phyloP scores from a whole-genome alignment of 495 filamentous ascomycete genomes.

The Annulohypoxylon maeteangense region DNA sequence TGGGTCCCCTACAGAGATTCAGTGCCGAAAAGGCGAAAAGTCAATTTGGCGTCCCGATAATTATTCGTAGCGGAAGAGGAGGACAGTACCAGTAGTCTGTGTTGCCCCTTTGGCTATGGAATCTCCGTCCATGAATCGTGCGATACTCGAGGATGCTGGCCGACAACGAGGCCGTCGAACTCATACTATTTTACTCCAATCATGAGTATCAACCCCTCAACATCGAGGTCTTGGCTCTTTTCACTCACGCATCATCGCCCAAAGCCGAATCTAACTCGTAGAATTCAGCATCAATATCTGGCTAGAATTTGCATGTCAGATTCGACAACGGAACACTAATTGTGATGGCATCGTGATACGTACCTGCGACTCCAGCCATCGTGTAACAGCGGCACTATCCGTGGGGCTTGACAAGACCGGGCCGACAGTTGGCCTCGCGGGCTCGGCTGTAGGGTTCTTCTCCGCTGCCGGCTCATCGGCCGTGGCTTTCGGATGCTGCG shows the following conservation, averaged over 20 bases:
- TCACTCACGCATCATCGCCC: slow-evolving; percentile 47
- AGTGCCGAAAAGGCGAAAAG: neutral
- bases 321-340: neutral
- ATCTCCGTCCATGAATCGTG: slow-evolving; percentile 53
- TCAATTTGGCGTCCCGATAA: neutral
- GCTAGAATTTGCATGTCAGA: slow-evolving; percentile 4
- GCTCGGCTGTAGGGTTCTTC: neutral
- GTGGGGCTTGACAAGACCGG: slow-evolving; percentile 22
- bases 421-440: neutral
- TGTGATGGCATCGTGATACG: neutral
- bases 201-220: neutral
- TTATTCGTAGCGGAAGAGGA: neutral
- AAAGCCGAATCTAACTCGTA: slow-evolving; percentile 50
- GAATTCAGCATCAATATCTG: slow-evolving; percentile 29
- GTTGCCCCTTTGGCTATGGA: slow-evolving; percentile 47
- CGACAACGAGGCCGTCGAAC: slow-evolving; percentile 57
- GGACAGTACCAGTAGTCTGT: slow-evolving; percentile 48
- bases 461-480: slow-evolving; percentile 7
- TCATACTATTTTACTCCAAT: slow-evolving; percentile 19
- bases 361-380: slow-evolving; percentile 43
- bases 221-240: neutral
- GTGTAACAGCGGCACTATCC: slow-evolving; percentile 28
- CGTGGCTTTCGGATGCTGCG: slow-evolving; percentile 4
- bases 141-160: slow-evolving; percentile 57
- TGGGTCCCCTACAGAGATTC: slow-evolving; percentile 45